These are phyloP conservation scores for Loxodes magnus DNA, from an alignment of 73 alveolate species.

Conservation along the genomic window DNA sequence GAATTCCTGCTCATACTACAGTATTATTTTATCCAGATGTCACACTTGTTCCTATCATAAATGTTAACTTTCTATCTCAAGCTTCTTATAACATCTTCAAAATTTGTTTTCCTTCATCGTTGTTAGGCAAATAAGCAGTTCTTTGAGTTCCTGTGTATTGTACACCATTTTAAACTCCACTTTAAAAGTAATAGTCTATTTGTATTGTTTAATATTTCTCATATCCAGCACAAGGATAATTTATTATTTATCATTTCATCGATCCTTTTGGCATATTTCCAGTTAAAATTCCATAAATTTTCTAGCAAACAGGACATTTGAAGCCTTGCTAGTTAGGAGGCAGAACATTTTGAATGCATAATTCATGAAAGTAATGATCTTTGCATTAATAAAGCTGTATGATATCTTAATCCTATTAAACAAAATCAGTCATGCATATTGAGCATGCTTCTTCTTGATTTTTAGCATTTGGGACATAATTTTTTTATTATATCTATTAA, in stretches of 20 bases:
- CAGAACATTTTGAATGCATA: conserved; percentile 1
- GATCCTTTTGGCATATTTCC: conserved; percentile 21
- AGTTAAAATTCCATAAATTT: conserved; percentile 56
- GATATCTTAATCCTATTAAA: conserved; percentile 1
- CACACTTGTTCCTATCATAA: conserved; percentile 75
- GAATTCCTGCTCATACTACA: conserved; percentile 91
- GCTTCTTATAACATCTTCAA: conserved; percentile 53
- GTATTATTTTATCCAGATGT: conserved; percentile 69
- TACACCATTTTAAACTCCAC: conserved; percentile 37
- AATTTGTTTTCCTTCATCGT: conserved; percentile 55
- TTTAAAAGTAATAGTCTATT: conserved; percentile 44
- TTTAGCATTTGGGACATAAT: no score
- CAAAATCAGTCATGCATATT: background rate
- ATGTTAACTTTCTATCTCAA: conserved; percentile 64
- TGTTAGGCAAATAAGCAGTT: conserved; percentile 66
- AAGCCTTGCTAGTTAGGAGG: conserved; percentile 11
- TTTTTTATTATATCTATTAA: no score
- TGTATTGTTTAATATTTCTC: conserved; percentile 25
- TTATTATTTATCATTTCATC: conserved; percentile 63
- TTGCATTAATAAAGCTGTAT: conserved; percentile 9
- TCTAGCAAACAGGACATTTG: conserved; percentile 36
- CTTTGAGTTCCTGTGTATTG: conserved; percentile 65
- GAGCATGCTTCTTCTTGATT: conserved; percentile 4
- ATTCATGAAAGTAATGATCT: conserved; percentile 20
- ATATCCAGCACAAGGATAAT: conserved; percentile 40